These are phyloP conservation scores for Coemansia sp. DNA, from an alignment of 192 early-diverging fungal genomes.

Conservation along the genomic window DNA sequence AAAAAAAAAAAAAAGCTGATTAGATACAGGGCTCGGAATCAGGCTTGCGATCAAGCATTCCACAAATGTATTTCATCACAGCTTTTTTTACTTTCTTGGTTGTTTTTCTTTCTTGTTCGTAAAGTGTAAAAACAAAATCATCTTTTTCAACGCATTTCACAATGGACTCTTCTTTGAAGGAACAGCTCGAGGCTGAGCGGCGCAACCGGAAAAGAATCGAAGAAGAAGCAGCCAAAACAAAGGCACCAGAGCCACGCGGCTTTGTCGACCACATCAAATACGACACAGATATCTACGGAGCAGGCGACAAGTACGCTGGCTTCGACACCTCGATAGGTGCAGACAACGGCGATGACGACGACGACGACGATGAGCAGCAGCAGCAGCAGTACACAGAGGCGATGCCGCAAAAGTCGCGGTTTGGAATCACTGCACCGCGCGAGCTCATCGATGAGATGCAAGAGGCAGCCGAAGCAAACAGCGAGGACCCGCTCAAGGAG, in stretches of 20 bases:
- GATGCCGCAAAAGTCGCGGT: constrained; percentile 61
- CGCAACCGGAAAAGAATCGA: constrained; percentile 30
- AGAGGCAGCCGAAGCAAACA: constrained; percentile 51
- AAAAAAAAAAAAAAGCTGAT: neutral
- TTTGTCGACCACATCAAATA: constrained; percentile 42
- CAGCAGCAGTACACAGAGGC: constrained; percentile 30
- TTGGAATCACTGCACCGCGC: constrained; percentile 78
- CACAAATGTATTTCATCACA: no score
- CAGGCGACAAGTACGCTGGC: constrained; percentile 66
- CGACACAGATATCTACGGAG: constrained; percentile 76
- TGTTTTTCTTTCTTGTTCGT: no score
- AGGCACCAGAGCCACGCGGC: neutral
- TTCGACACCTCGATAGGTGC: constrained; percentile 66
- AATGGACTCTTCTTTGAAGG: constrained; percentile 30
- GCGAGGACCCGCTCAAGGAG: constrained; percentile 68
- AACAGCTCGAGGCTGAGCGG: constrained; percentile 46
- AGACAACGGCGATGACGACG: neutral
- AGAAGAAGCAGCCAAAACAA: constrained; percentile 5
- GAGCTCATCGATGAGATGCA: constrained; percentile 74
- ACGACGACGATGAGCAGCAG: neutral
- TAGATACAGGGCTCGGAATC: neutral
- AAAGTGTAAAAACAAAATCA: no score
- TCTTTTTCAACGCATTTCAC: neutral
- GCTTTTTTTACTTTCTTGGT: no score
- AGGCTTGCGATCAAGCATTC: no score